Evolutionary conservation across 2,329 filamentous ascomycete species (phyloP).

Genomic region (Plenodomus lindquistii): DNA sequence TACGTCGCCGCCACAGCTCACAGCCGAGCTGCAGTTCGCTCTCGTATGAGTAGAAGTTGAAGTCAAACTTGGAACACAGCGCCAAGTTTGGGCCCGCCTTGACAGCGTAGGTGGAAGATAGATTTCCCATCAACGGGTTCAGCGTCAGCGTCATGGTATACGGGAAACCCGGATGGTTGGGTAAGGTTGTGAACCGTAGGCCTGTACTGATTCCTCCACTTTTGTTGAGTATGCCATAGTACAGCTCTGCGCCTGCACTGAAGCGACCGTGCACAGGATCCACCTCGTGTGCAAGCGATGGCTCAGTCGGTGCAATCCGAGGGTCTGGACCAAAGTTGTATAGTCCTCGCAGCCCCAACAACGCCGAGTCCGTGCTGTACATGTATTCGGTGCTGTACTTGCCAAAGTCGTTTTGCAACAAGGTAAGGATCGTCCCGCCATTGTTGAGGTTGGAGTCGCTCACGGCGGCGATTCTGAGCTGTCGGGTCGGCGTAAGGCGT

Average conservation of each 20-base stretch:
- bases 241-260: constrained; percentile 88
- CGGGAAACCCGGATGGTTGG: constrained; percentile 79
- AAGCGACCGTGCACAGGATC: constrained; percentile 77
- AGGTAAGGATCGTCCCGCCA: constrained; percentile 73
- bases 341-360: constrained; percentile 83
- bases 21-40: constrained; percentile 89
- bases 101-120: constrained; percentile 90
- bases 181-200: constrained; percentile 84
- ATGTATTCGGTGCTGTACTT: constrained; percentile 89
- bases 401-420: constrained; percentile 80
- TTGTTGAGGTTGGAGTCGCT: constrained; percentile 72
- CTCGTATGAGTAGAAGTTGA: constrained; percentile 98
- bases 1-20: constrained; percentile 80
- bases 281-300: constrained; percentile 25
- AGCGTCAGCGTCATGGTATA: constrained; percentile 91
- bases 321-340: constrained; percentile 91
- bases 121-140: constrained; percentile 91
- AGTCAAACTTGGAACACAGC: constrained; percentile 88
- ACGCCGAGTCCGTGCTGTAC: constrained; percentile 87
- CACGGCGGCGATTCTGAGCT: constrained; percentile 79
- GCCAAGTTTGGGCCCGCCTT: constrained; percentile 81
- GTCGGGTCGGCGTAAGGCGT: constrained; percentile 74
- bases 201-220: constrained; percentile 89
- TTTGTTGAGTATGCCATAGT: constrained; percentile 94
- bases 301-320: constrained; percentile 35